Evolutionary conservation across 345 rosid species (phyloP), one percentile per base, ranked within the genome.

Genomic region (Lagerstroemia speciosa): DNA sequence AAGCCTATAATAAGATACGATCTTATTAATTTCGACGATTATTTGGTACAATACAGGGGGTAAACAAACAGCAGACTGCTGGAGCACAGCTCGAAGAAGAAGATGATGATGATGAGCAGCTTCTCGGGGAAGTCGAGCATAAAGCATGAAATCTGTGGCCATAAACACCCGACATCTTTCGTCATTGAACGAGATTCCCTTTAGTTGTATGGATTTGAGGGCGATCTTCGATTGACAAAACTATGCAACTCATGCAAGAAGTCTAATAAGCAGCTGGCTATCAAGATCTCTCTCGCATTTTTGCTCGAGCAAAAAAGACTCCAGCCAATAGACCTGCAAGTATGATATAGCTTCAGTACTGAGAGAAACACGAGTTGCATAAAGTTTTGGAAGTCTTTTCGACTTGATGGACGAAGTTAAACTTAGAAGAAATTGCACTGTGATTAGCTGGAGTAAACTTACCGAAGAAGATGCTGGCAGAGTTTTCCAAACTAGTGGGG

Each of bases 391-490:
- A 58, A 14, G 33, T 58, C 33, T 27, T 19, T 48, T 29, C 17
- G 9, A 11, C 32, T 57, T 57, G 6, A 10, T 8, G 33, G 33
- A 29, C 14, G 62, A 57, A 57, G 27, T 3, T 27, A 26, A 57
- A 29, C 8, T 26, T 1, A 57, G 17, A 57, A 27, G 19, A 57
- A 57, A 57, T 5, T 57, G 14, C 4, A 8, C 1, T 12, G 16
- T 8, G 1, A 26, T 10, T 26, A 67, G 22, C 43, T 1, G 29
- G 50, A 72, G 53, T 57, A 60, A 50, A 64, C 83, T 73, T 83
- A 89, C 99, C 99, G 17, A 92, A 92, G 48, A 94, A 83, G 78
- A 94, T 94, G 87, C 98, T 91, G 5, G 97, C 87, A 0, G 98
- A 82, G 80, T 94, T 94, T 67, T 94, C 88, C 81, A 94, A 76